These are phyloP conservation scores for Trichoderma atroviride DNA, from an alignment of 2,329 filamentous ascomycete species.

Conservation along the genomic window DNA sequence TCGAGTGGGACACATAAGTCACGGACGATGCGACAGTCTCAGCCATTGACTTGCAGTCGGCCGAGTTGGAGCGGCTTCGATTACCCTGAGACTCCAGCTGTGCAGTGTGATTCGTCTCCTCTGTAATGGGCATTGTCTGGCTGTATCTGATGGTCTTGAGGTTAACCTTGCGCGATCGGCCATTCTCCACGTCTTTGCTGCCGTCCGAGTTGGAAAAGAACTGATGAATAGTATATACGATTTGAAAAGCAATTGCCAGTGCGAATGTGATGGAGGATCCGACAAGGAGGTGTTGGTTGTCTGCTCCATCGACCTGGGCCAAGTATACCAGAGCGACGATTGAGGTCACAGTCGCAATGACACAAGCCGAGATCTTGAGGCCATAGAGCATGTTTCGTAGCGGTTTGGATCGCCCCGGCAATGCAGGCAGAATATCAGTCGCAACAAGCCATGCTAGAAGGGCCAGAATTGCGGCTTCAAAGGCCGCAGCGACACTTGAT, in stretches of 20 bases:
- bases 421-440: slow-evolving; percentile 34
- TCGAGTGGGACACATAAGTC: slow-evolving; percentile 49
- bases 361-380: slow-evolving; percentile 44
- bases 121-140: slow-evolving; percentile 44
- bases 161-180: slow-evolving; percentile 31
- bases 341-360: slow-evolving; percentile 50
- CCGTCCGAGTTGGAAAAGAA: slow-evolving; percentile 45
- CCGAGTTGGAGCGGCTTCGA: slow-evolving; percentile 49
- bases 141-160: slow-evolving; percentile 59
- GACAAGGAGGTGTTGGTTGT: slow-evolving; percentile 41
- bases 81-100: slow-evolving; percentile 26
- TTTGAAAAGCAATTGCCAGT: slow-evolving; percentile 50
- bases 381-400: slow-evolving; percentile 35
- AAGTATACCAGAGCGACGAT: slow-evolving; percentile 48
- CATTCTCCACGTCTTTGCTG: slow-evolving; percentile 35
- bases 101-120: slow-evolving; percentile 30
- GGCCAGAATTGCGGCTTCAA: slow-evolving; percentile 36
- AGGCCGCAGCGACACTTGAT: slow-evolving; percentile 35
- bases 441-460: slow-evolving; percentile 40
- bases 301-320: slow-evolving; percentile 31
- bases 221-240: slow-evolving; percentile 52
- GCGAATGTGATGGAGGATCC: slow-evolving; percentile 51
- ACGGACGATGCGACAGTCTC: slow-evolving; percentile 36
- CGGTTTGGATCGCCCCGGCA: slow-evolving; percentile 33
- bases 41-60: slow-evolving; percentile 34